Evolutionary conservation across 768 basidiomycete genomes (phyloP).

Genomic region (Naganishia antarctica): DNA sequence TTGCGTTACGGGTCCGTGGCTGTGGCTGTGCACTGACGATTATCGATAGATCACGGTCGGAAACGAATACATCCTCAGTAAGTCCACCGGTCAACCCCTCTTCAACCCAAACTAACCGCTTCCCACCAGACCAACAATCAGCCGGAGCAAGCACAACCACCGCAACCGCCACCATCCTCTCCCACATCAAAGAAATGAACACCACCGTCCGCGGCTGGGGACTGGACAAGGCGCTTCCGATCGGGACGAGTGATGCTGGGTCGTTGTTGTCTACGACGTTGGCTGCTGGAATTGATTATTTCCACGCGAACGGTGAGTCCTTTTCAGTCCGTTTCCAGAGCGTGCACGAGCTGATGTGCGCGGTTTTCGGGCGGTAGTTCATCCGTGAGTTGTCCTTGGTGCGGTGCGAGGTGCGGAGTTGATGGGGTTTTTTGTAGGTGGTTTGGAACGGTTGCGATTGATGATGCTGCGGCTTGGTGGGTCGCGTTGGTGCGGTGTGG

Average conservation of each 20-base stretch:
- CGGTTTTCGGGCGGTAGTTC: neutral
- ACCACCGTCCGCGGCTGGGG: slow-evolving; percentile 55
- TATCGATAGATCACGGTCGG: slow-evolving; percentile 21
- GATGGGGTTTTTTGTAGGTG: slow-evolving; percentile 49
- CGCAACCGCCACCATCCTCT: slow-evolving; percentile 57
- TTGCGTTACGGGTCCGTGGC: neutral
- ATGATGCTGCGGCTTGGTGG: slow-evolving; percentile 63
- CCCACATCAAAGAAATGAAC: slow-evolving; percentile 55
- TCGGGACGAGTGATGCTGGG: slow-evolving; percentile 82
- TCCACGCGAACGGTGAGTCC: slow-evolving; percentile 63
- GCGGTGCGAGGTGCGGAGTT: neutral
- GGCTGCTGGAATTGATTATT: slow-evolving; percentile 51
- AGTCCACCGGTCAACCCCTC: neutral
- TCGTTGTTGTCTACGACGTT: slow-evolving; percentile 72
- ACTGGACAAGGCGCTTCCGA: slow-evolving; percentile 60
- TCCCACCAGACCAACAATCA: slow-evolving; percentile 8
- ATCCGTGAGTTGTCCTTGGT: slow-evolving; percentile 18
- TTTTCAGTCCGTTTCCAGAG: neutral
- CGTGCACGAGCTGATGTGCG: too few species aligned
- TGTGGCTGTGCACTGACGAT: neutral
- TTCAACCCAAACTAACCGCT: neutral
- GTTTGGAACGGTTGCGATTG: slow-evolving; percentile 75
- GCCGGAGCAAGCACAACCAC: slow-evolving; percentile 28
- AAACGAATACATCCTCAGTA: slow-evolving; percentile 26
- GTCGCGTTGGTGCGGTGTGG: too few species aligned